Evolutionary conservation across 1,284 basidiomycete genomes (phyloP).

Genomic region (Cryptococcus jaspeensis): DNA sequence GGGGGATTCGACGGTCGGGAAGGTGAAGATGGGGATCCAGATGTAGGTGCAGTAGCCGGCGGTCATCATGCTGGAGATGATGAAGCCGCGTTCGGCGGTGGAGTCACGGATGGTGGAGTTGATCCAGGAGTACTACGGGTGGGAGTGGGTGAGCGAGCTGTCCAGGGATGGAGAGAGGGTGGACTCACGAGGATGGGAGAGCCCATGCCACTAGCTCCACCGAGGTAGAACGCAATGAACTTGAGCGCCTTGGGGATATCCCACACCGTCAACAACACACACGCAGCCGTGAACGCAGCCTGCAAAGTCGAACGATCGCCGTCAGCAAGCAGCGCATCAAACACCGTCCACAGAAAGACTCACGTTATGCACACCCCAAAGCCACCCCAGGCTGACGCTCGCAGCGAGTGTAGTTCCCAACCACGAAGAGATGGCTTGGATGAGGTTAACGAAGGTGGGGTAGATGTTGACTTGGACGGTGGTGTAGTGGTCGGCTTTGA

Average conservation of each 20-base stretch:
- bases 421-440: constrained; percentile 25
- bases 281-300: too few relatives aligned
- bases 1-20: constrained; percentile 30
- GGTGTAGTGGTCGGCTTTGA: constrained; percentile 20
- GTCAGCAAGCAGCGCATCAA: too few relatives aligned
- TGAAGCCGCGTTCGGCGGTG: constrained; percentile 22
- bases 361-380: constrained; percentile 3
- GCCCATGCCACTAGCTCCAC: too few relatives aligned
- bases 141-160: neutral
- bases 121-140: neutral
- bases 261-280: constrained; percentile 20
- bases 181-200: neutral
- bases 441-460: constrained; percentile 26
- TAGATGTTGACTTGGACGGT: constrained; percentile 23
- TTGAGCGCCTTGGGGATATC: constrained; percentile 22
- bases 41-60: constrained; percentile 26
- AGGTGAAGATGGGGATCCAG: constrained; percentile 34
- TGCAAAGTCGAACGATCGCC: too few relatives aligned
- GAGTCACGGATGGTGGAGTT: constrained; percentile 15
- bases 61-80: constrained; percentile 33
- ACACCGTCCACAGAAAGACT: neutral
- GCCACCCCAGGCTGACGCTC: constrained; percentile 8
- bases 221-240: neutral
- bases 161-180: constrained; percentile 4
- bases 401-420: constrained; percentile 19